Evolutionary conservation across 495 filamentous ascomycete genomes (phyloP).

Genomic region (Aspergillus sclerotioniger): DNA sequence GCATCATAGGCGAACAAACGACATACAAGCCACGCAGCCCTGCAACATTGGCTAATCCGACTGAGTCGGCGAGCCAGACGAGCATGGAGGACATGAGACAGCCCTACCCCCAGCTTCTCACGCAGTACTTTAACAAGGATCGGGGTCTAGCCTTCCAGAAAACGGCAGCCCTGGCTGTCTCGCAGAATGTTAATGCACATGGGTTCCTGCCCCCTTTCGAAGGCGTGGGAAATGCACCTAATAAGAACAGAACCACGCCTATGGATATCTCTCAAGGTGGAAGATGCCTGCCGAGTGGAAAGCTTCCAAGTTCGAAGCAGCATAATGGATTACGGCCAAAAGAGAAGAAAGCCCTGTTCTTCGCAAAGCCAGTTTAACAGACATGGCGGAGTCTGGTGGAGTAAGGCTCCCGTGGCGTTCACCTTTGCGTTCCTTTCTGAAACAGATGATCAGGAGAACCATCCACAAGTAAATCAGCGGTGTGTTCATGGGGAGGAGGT

Average conservation of each 20-base stretch:
- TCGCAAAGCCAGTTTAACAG: background rate
- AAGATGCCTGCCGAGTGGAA: too few relatives aligned
- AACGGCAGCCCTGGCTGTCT: slow-evolving; percentile 22
- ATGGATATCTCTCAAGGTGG: background rate
- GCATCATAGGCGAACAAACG: background rate
- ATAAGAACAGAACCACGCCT: background rate
- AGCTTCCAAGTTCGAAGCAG: background rate
- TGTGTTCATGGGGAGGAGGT: background rate
- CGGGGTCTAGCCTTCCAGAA: slow-evolving; percentile 24
- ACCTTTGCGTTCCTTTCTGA: background rate
- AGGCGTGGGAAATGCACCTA: slow-evolving; percentile 18
- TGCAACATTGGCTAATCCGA: background rate
- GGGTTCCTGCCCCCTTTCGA: slow-evolving; percentile 30
- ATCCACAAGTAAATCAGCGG: background rate
- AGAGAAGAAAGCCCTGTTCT: background rate
- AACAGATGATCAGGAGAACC: background rate
- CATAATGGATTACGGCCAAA: background rate
- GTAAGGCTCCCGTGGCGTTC: background rate
- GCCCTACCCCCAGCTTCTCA: slow-evolving; percentile 14
- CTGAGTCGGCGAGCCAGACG: background rate
- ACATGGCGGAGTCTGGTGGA: background rate
- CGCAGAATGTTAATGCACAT: slow-evolving; percentile 32
- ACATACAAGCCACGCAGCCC: background rate
- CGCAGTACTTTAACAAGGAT: slow-evolving; percentile 15
- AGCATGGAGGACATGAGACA: slow-evolving; percentile 1